Evolutionary conservation across 2,329 filamentous ascomycete genomes (phyloP).

Genomic region (Lomentospora prolificans): DNA sequence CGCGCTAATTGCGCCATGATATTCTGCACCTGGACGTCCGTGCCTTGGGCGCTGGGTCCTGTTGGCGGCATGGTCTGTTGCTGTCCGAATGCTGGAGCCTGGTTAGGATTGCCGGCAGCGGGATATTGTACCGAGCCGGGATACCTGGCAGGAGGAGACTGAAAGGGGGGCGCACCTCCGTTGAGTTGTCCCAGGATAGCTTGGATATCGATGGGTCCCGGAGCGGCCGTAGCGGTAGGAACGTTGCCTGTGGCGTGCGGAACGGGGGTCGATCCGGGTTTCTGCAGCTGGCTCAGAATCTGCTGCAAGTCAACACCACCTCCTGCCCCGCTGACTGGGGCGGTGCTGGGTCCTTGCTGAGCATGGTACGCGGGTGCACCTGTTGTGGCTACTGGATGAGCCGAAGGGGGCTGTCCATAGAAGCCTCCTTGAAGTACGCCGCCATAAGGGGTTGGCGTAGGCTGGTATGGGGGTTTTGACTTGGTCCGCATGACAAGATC

Average conservation of each 20-base stretch:
- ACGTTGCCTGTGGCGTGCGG: conserved; percentile 42
- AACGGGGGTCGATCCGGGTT: conserved; percentile 22
- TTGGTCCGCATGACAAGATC: background rate
- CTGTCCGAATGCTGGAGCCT: background rate
- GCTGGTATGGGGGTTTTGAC: background rate
- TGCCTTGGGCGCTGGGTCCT: conserved; percentile 17
- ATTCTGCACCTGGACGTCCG: conserved; percentile 50
- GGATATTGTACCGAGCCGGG: conserved; percentile 17
- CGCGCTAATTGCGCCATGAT: conserved; percentile 65
- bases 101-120: background rate
- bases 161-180: conserved; percentile 15
- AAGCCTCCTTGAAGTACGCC: conserved; percentile 19
- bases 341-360: conserved; percentile 12
- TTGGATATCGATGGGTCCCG: conserved; percentile 42
- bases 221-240: conserved; percentile 32
- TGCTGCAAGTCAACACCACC: conserved; percentile 1
- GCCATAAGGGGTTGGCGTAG: conserved; percentile 15
- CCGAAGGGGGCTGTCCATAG: conserved; percentile 11
- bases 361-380: background rate
- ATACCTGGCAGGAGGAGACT: conserved; percentile 21
- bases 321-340: background rate
- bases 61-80: conserved; percentile 14
- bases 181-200: conserved; percentile 33
- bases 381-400: background rate
- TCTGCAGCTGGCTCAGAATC: conserved; percentile 17